phyloP scores from a whole-genome alignment of 2,329 filamentous ascomycete genomes.

The Penicillium sp. region DNA sequence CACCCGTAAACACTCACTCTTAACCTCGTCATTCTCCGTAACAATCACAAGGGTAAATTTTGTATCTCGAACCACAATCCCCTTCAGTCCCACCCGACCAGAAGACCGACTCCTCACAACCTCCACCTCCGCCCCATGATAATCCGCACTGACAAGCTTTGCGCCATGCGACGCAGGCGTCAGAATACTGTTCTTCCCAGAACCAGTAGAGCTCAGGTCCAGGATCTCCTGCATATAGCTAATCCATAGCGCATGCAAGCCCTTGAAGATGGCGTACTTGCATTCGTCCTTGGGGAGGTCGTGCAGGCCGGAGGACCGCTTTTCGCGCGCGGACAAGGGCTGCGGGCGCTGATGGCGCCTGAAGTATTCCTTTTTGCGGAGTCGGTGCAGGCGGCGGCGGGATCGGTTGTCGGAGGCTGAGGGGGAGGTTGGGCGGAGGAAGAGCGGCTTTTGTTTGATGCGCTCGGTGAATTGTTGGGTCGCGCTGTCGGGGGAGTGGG shows the following conservation, averaged over 20 bases:
- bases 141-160: constrained; percentile 83
- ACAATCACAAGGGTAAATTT: constrained; percentile 86
- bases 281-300: constrained; percentile 70
- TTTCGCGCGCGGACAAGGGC: constrained; percentile 79
- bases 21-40: constrained; percentile 70
- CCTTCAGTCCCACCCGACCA: constrained; percentile 78
- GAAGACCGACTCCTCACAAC: constrained; percentile 82
- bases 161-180: constrained; percentile 59
- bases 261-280: constrained; percentile 76
- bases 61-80: constrained; percentile 87
- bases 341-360: constrained; percentile 58
- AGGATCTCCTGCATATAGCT: constrained; percentile 84
- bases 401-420: constrained; percentile 56
- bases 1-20: constrained; percentile 53
- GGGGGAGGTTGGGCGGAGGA: constrained; percentile 76
- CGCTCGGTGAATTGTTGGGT: constrained; percentile 78
- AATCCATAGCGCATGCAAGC: constrained; percentile 78
- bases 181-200: constrained; percentile 40
- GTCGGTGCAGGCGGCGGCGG: constrained; percentile 57
- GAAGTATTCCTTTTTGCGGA: constrained; percentile 53
- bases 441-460: constrained; percentile 79
- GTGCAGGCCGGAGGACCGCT: constrained; percentile 73
- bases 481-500: constrained; percentile 75
- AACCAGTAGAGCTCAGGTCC: constrained; percentile 54
- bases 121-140: constrained; percentile 82